Evolutionary conservation across 2,329 filamentous ascomycete genomes (phyloP), one percentile per base, ranked within the genome.

Genomic region (Metarhizium anisopliae): DNA sequence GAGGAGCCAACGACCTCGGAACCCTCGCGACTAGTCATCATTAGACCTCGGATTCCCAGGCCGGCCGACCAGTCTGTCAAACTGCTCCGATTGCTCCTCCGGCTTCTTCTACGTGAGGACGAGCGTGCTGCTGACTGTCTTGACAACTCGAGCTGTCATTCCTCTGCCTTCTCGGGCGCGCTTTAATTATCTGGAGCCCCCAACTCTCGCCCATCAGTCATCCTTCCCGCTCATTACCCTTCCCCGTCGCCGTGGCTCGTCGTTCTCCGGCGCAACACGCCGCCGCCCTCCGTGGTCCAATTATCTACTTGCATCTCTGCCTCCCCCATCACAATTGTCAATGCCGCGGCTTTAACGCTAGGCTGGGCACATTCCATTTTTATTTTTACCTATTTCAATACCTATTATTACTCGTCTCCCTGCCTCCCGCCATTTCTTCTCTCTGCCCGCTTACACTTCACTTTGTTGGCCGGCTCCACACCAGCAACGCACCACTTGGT

Each of bases 391-490:
- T 20, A 20, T n/a, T 49, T 35, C 32, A 35, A 35, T 35, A 35
- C 32, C 10, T 35, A 11, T 35, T 35, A 35, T 35, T 35, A 8
- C 32, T 7, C 6, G 32, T 6, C 6, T 35, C 32, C 32, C 32
- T 35, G 32, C 32, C 45, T 30, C 18, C 20, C 13, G 4, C 10
- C 45, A 10, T 25, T 6, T 20, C 25, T 25, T 25, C 25, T 25
- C 25, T 25, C 25, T 25, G 25, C 25, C 25, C 25, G 25, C 25
- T 25, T 25, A 25, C 25, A 18, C 2, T 30, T 49, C 18, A 32
- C 52, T 40, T 25, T 25, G 18, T 45, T 56, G 55, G 51, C 47
- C 38, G 47, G 32, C 32, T 25, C 52, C 52, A 54, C 43, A 47
- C 13, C 43, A 25, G 38, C 11, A 53, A 42, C 40, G 38, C 38